Evolutionary conservation across 257 asterid species (phyloP).

Genomic region (Nyctanthes arbortristis): DNA sequence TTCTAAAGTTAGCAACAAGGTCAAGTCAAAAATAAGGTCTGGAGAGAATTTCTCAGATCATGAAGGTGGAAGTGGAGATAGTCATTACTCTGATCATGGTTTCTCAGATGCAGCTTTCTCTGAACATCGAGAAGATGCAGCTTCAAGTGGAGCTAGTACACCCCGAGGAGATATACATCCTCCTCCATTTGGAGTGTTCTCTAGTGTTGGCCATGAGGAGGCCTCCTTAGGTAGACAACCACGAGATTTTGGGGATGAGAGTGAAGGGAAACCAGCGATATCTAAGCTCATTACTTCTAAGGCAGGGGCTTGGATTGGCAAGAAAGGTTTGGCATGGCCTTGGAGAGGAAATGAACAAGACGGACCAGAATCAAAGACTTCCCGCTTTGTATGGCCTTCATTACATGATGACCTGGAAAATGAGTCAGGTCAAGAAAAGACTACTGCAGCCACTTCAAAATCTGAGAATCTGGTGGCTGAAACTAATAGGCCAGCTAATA

Average conservation of each 20-base stretch:
- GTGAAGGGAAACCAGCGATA: slow-evolving; percentile 68
- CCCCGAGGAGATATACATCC: slow-evolving; percentile 73
- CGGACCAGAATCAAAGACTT: slow-evolving; percentile 54
- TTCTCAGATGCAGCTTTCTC: slow-evolving; percentile 39
- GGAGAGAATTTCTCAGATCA: slow-evolving; percentile 47
- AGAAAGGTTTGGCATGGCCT: slow-evolving; percentile 74
- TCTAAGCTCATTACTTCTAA: slow-evolving; percentile 66
- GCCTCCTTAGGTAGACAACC: slow-evolving; percentile 41
- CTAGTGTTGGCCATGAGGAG: slow-evolving; percentile 41
- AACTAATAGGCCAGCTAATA: slow-evolving; percentile 41
- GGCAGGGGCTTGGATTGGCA: slow-evolving; percentile 88
- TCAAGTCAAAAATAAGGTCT: slow-evolving; percentile 69
- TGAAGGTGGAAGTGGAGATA: slow-evolving; percentile 73
- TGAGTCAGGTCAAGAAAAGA: slow-evolving; percentile 49
- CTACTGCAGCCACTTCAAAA: slow-evolving; percentile 34
- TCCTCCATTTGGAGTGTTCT: slow-evolving; percentile 70
- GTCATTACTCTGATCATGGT: slow-evolving; percentile 66
- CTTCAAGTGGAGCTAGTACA: slow-evolving; percentile 86
- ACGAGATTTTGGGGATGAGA: slow-evolving; percentile 70
- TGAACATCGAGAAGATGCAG: slow-evolving; percentile 77
- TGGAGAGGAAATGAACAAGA: slow-evolving; percentile 78
- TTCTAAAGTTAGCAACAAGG: slow-evolving; percentile 84
- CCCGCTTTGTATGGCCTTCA: slow-evolving; percentile 79
- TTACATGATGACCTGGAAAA: slow-evolving; percentile 59
- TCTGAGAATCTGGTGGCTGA: slow-evolving; percentile 52